Percentiles rank a stretch among this genome's conserved stretches.
phyloP scores from a whole-genome alignment of 1,139 yeast species.

The Hemisphaericaspora subhashii region DNA sequence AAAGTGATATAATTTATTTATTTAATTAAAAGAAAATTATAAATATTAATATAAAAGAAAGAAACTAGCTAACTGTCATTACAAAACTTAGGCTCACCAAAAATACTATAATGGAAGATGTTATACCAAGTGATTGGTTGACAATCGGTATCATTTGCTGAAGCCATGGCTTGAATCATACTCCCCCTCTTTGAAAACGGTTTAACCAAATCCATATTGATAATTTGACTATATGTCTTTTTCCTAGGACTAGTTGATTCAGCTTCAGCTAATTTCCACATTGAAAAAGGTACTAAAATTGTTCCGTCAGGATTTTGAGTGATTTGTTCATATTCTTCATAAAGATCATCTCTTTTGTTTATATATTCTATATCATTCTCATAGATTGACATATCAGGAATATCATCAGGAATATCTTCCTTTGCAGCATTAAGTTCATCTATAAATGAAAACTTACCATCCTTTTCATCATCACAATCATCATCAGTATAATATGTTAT shows the following conservation, averaged over 20 bases:
- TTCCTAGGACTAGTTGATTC: slow-evolving; percentile 23
- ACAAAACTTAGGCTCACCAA: slow-evolving; percentile 49
- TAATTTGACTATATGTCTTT: slow-evolving; percentile 26
- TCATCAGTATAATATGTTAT: slow-evolving; percentile 7
- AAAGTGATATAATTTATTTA: too few species aligned
- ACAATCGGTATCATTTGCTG: slow-evolving; percentile 23
- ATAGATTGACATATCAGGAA: slow-evolving; percentile 1
- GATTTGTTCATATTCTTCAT: slow-evolving; percentile 9
- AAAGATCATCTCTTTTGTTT: slow-evolving; percentile 11
- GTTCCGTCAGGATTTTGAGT: slow-evolving; percentile 10
- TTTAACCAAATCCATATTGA: slow-evolving; percentile 10
- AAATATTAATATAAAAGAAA: too few species aligned
- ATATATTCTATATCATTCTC: slow-evolving; percentile 7
- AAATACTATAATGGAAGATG: slow-evolving; percentile 48
- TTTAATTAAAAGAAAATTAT: not conserved
- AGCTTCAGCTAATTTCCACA: slow-evolving; percentile 18
- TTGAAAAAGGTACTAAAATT: slow-evolving; percentile 24
- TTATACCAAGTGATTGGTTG: slow-evolving; percentile 52
- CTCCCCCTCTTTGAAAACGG: slow-evolving; percentile 3
- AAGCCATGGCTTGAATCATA: slow-evolving; percentile 1
- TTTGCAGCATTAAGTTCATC: not conserved
- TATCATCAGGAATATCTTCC: slow-evolving; percentile 2
- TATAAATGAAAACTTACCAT: too few species aligned
- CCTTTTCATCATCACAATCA: slow-evolving; percentile 1
- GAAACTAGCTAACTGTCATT: slow-evolving; percentile 9